A percentile compares a stretch with the other conserved stretches of the same genome.
Evolutionary conservation across 2,329 filamentous ascomycete species (phyloP).

Genomic region (Diaporthe sp.): DNA sequence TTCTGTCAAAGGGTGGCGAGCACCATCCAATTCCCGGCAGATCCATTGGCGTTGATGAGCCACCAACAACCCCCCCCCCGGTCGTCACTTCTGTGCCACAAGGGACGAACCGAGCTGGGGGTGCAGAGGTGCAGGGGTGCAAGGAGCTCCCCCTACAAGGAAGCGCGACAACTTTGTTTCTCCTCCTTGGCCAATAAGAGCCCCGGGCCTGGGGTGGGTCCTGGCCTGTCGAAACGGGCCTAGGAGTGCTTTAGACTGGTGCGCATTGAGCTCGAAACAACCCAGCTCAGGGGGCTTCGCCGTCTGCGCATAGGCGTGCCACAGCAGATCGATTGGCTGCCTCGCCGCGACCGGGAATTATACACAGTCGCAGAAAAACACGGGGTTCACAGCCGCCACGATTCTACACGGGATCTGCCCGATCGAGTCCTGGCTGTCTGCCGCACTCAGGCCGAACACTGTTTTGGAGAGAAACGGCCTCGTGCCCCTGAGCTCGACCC

Average conservation of each 20-base stretch:
- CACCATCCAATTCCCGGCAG: background rate
- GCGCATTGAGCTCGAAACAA: background rate
- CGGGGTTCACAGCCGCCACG: background rate
- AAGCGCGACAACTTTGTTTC: background rate
- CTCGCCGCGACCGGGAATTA: background rate
- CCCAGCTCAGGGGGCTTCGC: background rate
- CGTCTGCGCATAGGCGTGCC: background rate
- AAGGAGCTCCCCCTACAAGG: background rate
- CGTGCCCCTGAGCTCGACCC: background rate
- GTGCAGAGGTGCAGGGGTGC: background rate
- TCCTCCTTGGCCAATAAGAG: background rate
- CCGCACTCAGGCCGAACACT: background rate
- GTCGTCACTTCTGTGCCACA: background rate
- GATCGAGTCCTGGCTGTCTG: background rate
- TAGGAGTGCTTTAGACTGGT: background rate
- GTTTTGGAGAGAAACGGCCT: background rate
- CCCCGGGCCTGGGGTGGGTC: too few relatives aligned
- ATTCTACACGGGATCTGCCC: background rate
- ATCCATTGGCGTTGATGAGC: constrained; percentile 9
- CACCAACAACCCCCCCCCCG: background rate
- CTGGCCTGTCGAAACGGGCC: background rate
- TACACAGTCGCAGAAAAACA: background rate
- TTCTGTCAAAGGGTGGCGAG: constrained; percentile 20
- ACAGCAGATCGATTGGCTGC: constrained; percentile 17
- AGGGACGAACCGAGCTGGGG: constrained; percentile 13